Evolutionary conservation across 805 yeast species (phyloP).

Genomic region (Lipomyces mesembrius): DNA sequence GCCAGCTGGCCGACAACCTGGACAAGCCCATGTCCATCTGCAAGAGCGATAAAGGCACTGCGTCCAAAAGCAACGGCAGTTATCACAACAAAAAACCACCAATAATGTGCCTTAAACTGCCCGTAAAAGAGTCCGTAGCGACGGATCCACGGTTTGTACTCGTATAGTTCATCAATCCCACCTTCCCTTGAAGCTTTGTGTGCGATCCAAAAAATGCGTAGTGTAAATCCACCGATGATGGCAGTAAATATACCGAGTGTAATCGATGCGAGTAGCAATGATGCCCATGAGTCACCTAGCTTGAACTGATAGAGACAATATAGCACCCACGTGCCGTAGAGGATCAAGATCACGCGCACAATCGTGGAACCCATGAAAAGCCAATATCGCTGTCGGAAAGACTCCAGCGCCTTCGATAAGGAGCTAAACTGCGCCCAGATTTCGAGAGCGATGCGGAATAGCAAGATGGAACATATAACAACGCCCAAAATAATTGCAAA

Average conservation of each 20-base stretch:
- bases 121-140: constrained; percentile 46
- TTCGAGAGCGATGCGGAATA: constrained; percentile 41
- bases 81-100: constrained; percentile 46
- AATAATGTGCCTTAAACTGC: constrained; percentile 43
- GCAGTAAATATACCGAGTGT: constrained; percentile 42
- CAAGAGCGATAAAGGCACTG: constrained; percentile 46
- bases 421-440: constrained; percentile 26
- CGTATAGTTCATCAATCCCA: constrained; percentile 40
- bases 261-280: constrained; percentile 42
- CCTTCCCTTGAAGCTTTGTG: constrained; percentile 38
- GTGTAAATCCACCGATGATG: constrained; percentile 38
- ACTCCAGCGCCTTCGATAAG: constrained; percentile 30
- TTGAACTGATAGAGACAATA: constrained; percentile 44
- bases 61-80: constrained; percentile 41
- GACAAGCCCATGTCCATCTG: constrained; percentile 44
- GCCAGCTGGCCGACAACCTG: constrained; percentile 46
- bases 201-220: constrained; percentile 42
- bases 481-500: constrained; percentile 43
- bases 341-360: constrained; percentile 41
- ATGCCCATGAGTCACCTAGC: constrained; percentile 45
- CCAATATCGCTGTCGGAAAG: constrained; percentile 41
- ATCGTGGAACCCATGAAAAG: constrained; percentile 38
- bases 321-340: constrained; percentile 46
- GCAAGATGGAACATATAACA: constrained; percentile 37
- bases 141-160: constrained; percentile 44